phyloP scores from a whole-genome alignment of 345 rosid genomes.

The Arabis hirsuta region DNA sequence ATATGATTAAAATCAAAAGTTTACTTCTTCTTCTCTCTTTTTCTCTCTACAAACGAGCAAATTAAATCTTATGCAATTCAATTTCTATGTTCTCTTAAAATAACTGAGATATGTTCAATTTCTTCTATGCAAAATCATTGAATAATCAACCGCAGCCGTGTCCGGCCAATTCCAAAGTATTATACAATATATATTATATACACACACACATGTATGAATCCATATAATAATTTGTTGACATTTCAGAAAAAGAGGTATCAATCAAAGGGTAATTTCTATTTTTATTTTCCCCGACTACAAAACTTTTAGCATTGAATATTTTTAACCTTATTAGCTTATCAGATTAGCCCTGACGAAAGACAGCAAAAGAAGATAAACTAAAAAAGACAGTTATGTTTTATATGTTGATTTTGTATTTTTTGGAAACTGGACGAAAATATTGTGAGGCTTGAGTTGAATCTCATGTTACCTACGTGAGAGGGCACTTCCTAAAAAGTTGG shows the following conservation, averaged over 20 bases:
- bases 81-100: slow-evolving; percentile 1
- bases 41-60: background rate
- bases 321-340: slow-evolving; percentile 42
- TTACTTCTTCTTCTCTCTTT: no score
- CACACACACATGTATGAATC: background rate
- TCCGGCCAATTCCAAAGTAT: slow-evolving; percentile 27
- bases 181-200: background rate
- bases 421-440: slow-evolving; percentile 31
- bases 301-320: slow-evolving; percentile 39
- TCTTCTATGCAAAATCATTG: slow-evolving; percentile 22
- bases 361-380: slow-evolving; percentile 40
- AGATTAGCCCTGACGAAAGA: slow-evolving; percentile 43
- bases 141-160: slow-evolving; percentile 34
- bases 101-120: slow-evolving; percentile 34
- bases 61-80: background rate
- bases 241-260: slow-evolving; percentile 1
- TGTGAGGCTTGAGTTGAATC: slow-evolving; percentile 42
- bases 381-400: slow-evolving; percentile 37
- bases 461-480: slow-evolving; percentile 33
- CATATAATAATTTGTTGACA: slow-evolving; percentile 32
- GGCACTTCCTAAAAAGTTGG: slow-evolving; percentile 40
- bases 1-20: no score
- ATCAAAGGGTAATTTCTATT: slow-evolving; percentile 13
- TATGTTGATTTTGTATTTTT: slow-evolving; percentile 14
- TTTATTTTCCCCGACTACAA: background rate